Evolutionary conservation across 495 filamentous ascomycete species (phyloP).

Genomic region (Penicillium antarcticum): DNA sequence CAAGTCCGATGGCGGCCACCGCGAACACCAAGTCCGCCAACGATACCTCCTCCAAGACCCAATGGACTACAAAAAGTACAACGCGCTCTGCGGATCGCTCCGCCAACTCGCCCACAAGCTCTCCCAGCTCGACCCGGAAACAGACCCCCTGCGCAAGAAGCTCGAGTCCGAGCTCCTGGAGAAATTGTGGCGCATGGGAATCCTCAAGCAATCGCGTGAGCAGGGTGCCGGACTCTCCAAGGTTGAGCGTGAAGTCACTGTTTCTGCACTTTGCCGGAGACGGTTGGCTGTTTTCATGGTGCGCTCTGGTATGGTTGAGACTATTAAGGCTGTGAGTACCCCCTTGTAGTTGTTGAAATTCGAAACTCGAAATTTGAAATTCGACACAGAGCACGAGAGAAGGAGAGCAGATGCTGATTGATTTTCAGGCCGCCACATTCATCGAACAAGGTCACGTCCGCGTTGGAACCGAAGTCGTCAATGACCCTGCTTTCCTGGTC

Average conservation of each 20-base stretch:
- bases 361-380: too few species aligned
- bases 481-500: conserved; percentile 61
- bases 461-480: conserved; percentile 87
- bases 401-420: background rate
- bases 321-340: conserved; percentile 57
- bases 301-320: conserved; percentile 83
- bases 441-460: conserved; percentile 95
- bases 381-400: too few species aligned
- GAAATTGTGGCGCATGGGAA: conserved; percentile 88
- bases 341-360: too few species aligned
- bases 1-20: conserved; percentile 82
- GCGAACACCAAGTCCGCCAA: conserved; percentile 72
- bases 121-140: conserved; percentile 68
- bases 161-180: conserved; percentile 80
- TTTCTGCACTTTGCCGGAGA: conserved; percentile 76
- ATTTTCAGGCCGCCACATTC: conserved; percentile 63
- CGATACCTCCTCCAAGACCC: conserved; percentile 88
- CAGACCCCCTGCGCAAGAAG: conserved; percentile 71
- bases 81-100: conserved; percentile 77
- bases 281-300: conserved; percentile 86
- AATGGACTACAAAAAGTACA: conserved; percentile 86
- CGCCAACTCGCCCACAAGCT: conserved; percentile 86
- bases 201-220: conserved; percentile 63
- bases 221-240: conserved; percentile 61
- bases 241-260: conserved; percentile 83